Evolutionary conservation across 176 grass and related monocot species (phyloP).

Genomic region (Musa acuminata): DNA sequence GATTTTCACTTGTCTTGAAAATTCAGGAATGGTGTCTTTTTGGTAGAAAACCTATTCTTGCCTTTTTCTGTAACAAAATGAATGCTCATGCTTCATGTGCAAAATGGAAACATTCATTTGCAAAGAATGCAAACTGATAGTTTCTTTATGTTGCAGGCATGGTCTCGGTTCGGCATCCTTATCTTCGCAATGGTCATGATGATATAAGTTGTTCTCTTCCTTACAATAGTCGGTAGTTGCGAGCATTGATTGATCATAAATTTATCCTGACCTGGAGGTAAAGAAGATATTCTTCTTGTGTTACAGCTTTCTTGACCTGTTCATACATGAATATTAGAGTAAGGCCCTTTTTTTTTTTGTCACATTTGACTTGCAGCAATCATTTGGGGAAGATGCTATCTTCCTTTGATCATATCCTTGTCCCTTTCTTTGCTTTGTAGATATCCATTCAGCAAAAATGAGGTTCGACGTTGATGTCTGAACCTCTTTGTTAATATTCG

Average conservation of each 20-base stretch:
- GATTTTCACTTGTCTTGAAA: too few species aligned
- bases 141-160: background rate
- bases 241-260: background rate
- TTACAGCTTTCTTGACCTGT: background rate
- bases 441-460: background rate
- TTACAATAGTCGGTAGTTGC: background rate
- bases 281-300: background rate
- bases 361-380: too few species aligned
- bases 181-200: background rate
- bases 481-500: background rate
- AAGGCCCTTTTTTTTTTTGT: too few species aligned
- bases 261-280: background rate
- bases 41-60: too few species aligned
- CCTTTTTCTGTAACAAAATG: too few species aligned
- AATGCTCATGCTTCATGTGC: too few species aligned
- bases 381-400: too few species aligned
- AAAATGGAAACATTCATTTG: too few species aligned
- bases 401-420: too few species aligned
- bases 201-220: background rate
- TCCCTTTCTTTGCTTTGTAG: too few species aligned
- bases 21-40: too few species aligned
- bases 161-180: background rate
- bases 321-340: background rate
- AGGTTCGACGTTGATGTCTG: background rate
- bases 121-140: too few species aligned